These are phyloP conservation scores for Penicillium italicum DNA, from an alignment of 2,329 filamentous ascomycete species.

Conservation along the genomic window DNA sequence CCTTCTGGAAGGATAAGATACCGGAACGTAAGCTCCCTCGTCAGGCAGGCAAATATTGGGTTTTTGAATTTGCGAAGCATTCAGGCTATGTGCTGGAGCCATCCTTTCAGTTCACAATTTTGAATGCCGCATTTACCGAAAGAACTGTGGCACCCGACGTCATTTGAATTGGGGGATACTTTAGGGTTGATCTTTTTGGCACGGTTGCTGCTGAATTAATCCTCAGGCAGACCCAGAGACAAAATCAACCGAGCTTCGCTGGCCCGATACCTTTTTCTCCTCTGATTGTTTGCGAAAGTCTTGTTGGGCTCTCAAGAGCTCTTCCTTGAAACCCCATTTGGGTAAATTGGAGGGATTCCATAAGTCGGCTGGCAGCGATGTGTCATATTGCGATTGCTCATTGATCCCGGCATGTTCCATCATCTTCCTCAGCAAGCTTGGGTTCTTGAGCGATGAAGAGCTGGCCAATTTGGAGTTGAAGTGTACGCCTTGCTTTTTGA, in stretches of 20 bases:
- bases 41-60: not conserved
- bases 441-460: constrained; percentile 58
- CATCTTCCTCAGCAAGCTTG: constrained; percentile 54
- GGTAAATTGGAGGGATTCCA: constrained; percentile 43
- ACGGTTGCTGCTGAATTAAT: not conserved
- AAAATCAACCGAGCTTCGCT: constrained; percentile 41
- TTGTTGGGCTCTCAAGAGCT: constrained; percentile 44
- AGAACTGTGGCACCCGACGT: too few relatives aligned
- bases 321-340: constrained; percentile 46
- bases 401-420: constrained; percentile 57
- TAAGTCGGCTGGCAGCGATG: constrained; percentile 43
- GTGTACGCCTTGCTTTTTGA: constrained; percentile 61
- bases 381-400: constrained; percentile 53
- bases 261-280: constrained; percentile 32
- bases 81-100: not conserved
- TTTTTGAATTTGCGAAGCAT: not conserved
- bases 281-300: constrained; percentile 34
- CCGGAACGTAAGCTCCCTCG: not conserved
- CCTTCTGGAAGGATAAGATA: not conserved
- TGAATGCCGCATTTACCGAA: not conserved
- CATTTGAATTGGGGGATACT: not conserved
- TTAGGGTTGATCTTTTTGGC: not conserved
- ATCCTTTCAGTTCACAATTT: not conserved
- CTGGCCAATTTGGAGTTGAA: constrained; percentile 60
- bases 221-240: constrained; percentile 27